A percentile compares a stretch with the other conserved stretches of the same genome.
These are phyloP conservation scores for Stevia rebaudiana DNA, from an alignment of 140 eudicot species.

Conservation along the genomic window DNA sequence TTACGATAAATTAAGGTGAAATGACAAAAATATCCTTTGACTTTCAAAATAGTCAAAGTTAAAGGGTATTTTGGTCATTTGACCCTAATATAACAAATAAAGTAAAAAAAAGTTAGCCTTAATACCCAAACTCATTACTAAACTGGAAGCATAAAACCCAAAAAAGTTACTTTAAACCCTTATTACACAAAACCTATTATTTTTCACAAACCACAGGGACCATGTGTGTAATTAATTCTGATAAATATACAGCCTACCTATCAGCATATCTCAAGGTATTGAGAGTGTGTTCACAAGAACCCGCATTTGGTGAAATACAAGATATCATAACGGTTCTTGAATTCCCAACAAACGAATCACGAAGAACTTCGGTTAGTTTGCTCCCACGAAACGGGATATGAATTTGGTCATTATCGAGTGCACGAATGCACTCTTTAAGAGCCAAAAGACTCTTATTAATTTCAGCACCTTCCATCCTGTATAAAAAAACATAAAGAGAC, in stretches of 20 bases:
- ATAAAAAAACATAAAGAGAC: constrained; percentile 7
- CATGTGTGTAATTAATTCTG: too few species aligned
- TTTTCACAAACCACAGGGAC: too few species aligned
- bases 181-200: too few species aligned
- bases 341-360: constrained; percentile 97
- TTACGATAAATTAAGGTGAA: too few species aligned
- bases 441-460: constrained; percentile 96
- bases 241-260: constrained; percentile 36
- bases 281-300: constrained; percentile 97
- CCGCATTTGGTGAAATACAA: constrained; percentile 93
- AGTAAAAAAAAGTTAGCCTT: too few species aligned
- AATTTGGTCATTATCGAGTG: constrained; percentile 95
- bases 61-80: too few species aligned
- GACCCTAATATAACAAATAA: too few species aligned
- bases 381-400: constrained; percentile 99
- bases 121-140: too few species aligned
- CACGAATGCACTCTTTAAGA: constrained; percentile 97
- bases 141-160: too few species aligned
- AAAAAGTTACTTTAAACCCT: too few species aligned
- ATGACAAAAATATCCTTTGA: too few species aligned
- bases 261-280: constrained; percentile 98
- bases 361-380: constrained; percentile 95
- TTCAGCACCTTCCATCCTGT: constrained; percentile 99
- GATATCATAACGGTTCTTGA: constrained; percentile 98
- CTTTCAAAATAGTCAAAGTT: too few species aligned